Percentiles rank a stretch among this genome's conserved stretches.
Evolutionary conservation across 768 basidiomycete genomes (phyloP).

Genomic region (Leccinellum rugosiceps): DNA sequence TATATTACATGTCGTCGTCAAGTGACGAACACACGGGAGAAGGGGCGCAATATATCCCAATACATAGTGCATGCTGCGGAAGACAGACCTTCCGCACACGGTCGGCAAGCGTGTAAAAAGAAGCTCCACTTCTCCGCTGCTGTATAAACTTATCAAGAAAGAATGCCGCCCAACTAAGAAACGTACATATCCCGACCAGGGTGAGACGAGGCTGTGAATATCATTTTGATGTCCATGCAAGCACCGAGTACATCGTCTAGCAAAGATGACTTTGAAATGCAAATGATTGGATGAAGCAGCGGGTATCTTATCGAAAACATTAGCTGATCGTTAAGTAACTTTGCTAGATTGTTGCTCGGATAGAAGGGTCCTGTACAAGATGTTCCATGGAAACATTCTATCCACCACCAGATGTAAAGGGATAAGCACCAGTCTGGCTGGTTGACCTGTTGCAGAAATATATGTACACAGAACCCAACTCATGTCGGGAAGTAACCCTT

Average conservation of each 20-base stretch:
- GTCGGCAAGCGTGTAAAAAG: background rate
- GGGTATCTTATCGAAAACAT: background rate
- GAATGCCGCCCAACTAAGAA: background rate
- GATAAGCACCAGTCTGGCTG: background rate
- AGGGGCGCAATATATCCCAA: background rate
- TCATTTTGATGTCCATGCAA: background rate
- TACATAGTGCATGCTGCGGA: background rate
- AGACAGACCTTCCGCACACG: background rate
- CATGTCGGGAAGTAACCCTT: too few relatives aligned
- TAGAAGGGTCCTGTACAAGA: background rate
- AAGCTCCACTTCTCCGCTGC: background rate
- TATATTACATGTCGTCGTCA: background rate
- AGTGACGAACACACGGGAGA: background rate
- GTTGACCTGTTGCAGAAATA: background rate
- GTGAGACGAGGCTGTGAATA: background rate
- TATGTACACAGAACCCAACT: background rate
- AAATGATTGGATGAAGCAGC: background rate
- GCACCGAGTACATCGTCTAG: background rate
- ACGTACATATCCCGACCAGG: background rate
- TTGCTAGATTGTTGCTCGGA: background rate
- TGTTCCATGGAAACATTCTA: background rate
- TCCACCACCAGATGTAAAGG: background rate
- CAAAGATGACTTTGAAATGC: background rate
- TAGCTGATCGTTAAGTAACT: background rate
- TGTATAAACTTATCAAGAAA: background rate